Evolutionary conservation across 768 basidiomycete genomes (phyloP).

Genomic region (Phlebiopsis gigantea): DNA sequence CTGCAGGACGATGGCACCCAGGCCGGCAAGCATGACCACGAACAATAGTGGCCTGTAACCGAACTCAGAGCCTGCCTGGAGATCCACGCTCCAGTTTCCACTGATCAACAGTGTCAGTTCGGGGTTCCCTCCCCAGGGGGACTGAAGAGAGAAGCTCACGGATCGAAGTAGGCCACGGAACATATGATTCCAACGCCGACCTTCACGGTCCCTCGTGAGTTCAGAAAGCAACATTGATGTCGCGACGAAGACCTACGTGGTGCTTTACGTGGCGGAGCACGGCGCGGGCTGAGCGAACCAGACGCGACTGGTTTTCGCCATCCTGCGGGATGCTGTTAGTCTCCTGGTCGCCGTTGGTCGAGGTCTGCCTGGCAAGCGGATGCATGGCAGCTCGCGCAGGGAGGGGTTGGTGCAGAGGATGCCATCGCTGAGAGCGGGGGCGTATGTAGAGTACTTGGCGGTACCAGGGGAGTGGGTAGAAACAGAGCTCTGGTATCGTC

Average conservation of each 20-base stretch:
- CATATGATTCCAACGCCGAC: slow-evolving; percentile 83
- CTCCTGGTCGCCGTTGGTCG: neutral
- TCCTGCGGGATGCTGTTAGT: slow-evolving; percentile 3
- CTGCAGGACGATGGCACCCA: slow-evolving; percentile 82
- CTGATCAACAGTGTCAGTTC: slow-evolving; percentile 26
- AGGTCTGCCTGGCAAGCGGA: slow-evolving; percentile 12
- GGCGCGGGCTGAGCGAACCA: neutral
- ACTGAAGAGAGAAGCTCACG: slow-evolving; percentile 40
- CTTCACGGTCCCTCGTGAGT: slow-evolving; percentile 29
- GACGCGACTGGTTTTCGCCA: neutral
- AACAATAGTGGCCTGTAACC: slow-evolving; percentile 80
- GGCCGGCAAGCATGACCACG: slow-evolving; percentile 73
- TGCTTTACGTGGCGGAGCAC: slow-evolving; percentile 16
- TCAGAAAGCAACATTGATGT: neutral
- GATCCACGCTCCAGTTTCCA: slow-evolving; percentile 88
- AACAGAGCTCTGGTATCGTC: slow-evolving; percentile 22
- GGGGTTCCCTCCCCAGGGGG: neutral
- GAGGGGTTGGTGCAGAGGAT: slow-evolving; percentile 5
- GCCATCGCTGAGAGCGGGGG: slow-evolving; percentile 3
- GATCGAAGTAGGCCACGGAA: slow-evolving; percentile 85
- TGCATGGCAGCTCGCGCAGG: slow-evolving; percentile 17
- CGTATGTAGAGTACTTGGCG: slow-evolving; percentile 19
- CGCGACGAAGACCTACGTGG: slow-evolving; percentile 11
- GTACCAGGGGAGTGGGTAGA: slow-evolving; percentile 21
- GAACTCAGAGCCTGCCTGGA: slow-evolving; percentile 82